Evolutionary conservation across 2,329 filamentous ascomycete species (phyloP).

Genomic region (Ophiostoma angusticollis): DNA sequence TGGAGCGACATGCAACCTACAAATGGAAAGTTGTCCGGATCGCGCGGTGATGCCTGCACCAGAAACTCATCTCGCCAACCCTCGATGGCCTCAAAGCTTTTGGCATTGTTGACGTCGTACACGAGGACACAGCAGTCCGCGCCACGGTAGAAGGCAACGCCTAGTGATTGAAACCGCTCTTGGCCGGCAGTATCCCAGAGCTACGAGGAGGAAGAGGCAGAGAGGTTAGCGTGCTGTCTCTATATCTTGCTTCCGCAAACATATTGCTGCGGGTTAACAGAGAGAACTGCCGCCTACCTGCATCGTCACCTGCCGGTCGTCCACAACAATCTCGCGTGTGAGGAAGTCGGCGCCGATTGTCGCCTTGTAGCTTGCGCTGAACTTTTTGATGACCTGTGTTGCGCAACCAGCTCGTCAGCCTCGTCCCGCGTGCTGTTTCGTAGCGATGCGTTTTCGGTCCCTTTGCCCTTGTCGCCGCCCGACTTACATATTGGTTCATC

Average conservation of each 20-base stretch:
- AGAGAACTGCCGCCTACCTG: conserved; percentile 33
- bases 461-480: too few species aligned
- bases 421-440: too few species aligned
- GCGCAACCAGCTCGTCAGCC: neutral
- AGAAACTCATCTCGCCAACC: conserved; percentile 98
- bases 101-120: conserved; percentile 97
- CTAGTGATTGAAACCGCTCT: conserved; percentile 92
- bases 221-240: neutral
- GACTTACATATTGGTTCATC: conserved; percentile 99
- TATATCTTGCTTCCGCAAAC: too few species aligned
- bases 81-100: conserved; percentile 96
- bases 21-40: conserved; percentile 95
- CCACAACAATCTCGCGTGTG: conserved; percentile 93
- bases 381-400: conserved; percentile 95
- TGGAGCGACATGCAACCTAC: conserved; percentile 40
- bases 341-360: conserved; percentile 98
- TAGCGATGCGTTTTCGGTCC: too few species aligned
- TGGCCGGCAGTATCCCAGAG: conserved; percentile 97
- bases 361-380: conserved; percentile 98
- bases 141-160: conserved; percentile 93
- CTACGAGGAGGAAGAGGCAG: conserved; percentile 29
- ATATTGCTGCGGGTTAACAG: neutral
- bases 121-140: conserved; percentile 97
- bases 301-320: conserved; percentile 96
- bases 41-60: conserved; percentile 90